Evolutionary conservation across 1,139 yeast genomes (phyloP), one percentile per base, ranked within the genome.

Genomic region (Yamadazyma atmosphaerica): DNA sequence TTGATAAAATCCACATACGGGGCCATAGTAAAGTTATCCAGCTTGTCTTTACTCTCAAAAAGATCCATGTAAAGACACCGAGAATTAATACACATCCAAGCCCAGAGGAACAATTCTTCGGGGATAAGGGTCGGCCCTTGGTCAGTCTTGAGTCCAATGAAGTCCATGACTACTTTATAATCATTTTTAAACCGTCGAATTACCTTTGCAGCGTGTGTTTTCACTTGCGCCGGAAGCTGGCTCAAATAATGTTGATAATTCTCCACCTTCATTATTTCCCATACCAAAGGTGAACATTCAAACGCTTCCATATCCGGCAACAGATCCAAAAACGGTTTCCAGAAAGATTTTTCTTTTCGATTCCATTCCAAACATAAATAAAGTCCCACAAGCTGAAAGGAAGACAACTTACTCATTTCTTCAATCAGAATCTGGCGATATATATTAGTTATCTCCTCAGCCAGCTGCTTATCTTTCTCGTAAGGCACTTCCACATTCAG

Each of bases 1-100:
- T 92, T 92, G 40, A 92, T 65, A 55, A 86, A 86, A 64, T 92
- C 98, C 11, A 90, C 90, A 47, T 70, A 83, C 0, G 98, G 98
- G 0, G 94, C 97, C 79, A 92, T 67, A 1, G 98, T 87, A 61
- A 89, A 83, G 54, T 87, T 85, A 49, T 85, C 89, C 51, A 73
- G 36, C 41, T 63, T 33, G 54, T 61, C 56, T 51, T 67, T 63
- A 33, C 76, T 71, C 36, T 73, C 71, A 0, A 86, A 81, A 2
- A 87, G 61, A 4, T 76, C 73, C 83, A 85, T 83, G 57, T 87
- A 90, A 10, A 92, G 65, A 56, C 98, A 90, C 62, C 98, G 83
- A 1, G 97, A 85, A 56, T 92, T 92, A 36, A 90, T 86, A 54
- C 92, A 82, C 50, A 86, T 69, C 95, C 96, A 90, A 0, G 86